Percentiles rank a stretch among this genome's conserved stretches.
Evolutionary conservation across 495 filamentous ascomycete genomes (phyloP).

Genomic region (Podospora conica): DNA sequence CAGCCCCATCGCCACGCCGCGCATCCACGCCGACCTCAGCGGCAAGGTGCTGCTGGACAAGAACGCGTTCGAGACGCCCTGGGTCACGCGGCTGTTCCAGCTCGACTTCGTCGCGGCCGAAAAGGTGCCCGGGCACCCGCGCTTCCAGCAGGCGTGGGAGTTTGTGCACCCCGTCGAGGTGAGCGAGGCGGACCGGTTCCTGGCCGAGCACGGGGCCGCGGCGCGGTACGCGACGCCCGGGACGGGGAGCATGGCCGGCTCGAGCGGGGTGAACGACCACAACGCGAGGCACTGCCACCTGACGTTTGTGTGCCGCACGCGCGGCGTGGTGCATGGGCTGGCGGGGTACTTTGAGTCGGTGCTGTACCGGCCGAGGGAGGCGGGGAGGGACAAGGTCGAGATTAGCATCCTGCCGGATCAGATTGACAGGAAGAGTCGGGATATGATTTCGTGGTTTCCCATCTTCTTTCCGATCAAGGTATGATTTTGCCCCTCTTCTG

Average conservation of each 20-base stretch:
- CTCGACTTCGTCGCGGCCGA: slow-evolving; percentile 67
- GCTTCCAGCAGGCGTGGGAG: slow-evolving; percentile 64
- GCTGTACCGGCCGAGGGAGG: slow-evolving; percentile 51
- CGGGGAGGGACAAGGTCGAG: slow-evolving; percentile 54
- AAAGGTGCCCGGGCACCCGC: slow-evolving; percentile 45
- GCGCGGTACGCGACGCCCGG: slow-evolving; percentile 38
- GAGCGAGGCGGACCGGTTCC: slow-evolving; percentile 51
- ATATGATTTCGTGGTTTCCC: slow-evolving; percentile 99
- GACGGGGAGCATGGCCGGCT: slow-evolving; percentile 54
- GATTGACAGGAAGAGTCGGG: slow-evolving; percentile 81
- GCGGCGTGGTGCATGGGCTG: slow-evolving; percentile 84
- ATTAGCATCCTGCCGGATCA: slow-evolving; percentile 88
- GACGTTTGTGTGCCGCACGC: slow-evolving; percentile 61
- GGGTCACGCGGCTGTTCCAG: slow-evolving; percentile 87
- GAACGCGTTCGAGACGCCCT: slow-evolving; percentile 80
- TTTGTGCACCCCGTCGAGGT: slow-evolving; percentile 50
- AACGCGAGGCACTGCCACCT: slow-evolving; percentile 73
- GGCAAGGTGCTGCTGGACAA: slow-evolving; percentile 51
- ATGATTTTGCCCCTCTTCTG: slow-evolving; percentile 21
- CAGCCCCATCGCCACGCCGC: slow-evolving; percentile 84
- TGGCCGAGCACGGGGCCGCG: slow-evolving; percentile 43
- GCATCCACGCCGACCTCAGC: slow-evolving; percentile 72
- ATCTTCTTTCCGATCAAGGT: slow-evolving; percentile 98
- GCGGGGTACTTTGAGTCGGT: slow-evolving; percentile 95
- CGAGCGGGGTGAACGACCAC: slow-evolving; percentile 72